phyloP scores from a whole-genome alignment of 441 rosid species.

The Eruca vesicaria region DNA sequence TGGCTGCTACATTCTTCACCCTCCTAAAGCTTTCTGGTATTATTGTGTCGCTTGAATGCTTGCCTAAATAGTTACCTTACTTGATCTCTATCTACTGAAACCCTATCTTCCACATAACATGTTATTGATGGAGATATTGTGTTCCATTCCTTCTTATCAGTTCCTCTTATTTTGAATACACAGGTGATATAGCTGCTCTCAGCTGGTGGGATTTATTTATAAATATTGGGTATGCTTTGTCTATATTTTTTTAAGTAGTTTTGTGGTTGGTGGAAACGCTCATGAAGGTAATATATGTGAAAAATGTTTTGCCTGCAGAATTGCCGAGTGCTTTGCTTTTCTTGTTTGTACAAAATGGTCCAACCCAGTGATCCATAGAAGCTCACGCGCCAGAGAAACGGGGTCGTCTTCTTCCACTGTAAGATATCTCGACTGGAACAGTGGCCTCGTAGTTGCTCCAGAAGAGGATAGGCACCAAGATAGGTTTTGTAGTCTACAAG shows the following conservation, averaged over 20 bases:
- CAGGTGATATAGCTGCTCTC: slow-evolving; percentile 84
- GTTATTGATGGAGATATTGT: neutral
- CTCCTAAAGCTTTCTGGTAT: slow-evolving; percentile 88
- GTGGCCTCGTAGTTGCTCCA: slow-evolving; percentile 68
- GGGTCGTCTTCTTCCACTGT: slow-evolving; percentile 62
- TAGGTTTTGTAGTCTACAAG: slow-evolving; percentile 75
- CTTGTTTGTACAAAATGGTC: slow-evolving; percentile 98
- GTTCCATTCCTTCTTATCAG: slow-evolving; percentile 10
- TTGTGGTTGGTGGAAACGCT: neutral
- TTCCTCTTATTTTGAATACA: neutral
- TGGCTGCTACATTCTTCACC: slow-evolving; percentile 91
- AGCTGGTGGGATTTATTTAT: slow-evolving; percentile 99
- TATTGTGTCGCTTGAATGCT: slow-evolving; percentile 1
- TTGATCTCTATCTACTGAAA: neutral
- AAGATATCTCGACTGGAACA: slow-evolving; percentile 93
- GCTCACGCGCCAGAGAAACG: slow-evolving; percentile 51
- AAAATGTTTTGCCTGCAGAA: slow-evolving; percentile 47
- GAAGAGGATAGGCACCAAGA: slow-evolving; percentile 66
- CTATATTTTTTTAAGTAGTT: slow-evolving; percentile 19
- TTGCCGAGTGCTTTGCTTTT: slow-evolving; percentile 94
- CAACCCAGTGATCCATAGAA: slow-evolving; percentile 88
- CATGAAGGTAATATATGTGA: slow-evolving; percentile 14
- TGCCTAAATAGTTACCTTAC: neutral
- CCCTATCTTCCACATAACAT: neutral
- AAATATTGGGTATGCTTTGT: slow-evolving; percentile 75